Percentiles rank a stretch among this genome's conserved stretches.
These are phyloP conservation scores for Sugiyamaella novakii DNA, from an alignment of 1,139 yeast genomes.

Conservation along the genomic window DNA sequence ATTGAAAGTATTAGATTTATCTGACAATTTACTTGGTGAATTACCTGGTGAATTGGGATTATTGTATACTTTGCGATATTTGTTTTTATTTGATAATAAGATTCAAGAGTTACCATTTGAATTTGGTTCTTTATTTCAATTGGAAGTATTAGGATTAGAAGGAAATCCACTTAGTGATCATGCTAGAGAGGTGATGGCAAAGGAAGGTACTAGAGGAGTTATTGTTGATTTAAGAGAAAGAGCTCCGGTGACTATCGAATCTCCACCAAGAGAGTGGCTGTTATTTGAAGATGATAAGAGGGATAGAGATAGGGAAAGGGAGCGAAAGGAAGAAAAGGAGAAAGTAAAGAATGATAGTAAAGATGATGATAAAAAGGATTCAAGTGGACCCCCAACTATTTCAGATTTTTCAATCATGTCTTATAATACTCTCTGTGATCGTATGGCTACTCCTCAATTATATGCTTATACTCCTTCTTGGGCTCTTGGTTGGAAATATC, in stretches of 20 bases:
- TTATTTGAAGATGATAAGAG: constrained; percentile 55
- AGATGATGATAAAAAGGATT: constrained; percentile 36
- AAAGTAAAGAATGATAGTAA: constrained; percentile 1
- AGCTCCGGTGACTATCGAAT: constrained; percentile 66
- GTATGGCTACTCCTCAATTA: constrained; percentile 89
- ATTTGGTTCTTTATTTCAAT: constrained; percentile 82
- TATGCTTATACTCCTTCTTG: constrained; percentile 95
- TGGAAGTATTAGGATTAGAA: constrained; percentile 87
- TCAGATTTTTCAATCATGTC: constrained; percentile 71
- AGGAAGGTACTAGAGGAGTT: constrained; percentile 83
- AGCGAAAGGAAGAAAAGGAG: constrained; percentile 1
- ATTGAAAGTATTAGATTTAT: constrained; percentile 80
- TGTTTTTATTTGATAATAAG: constrained; percentile 86
- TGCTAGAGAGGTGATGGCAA: constrained; percentile 67
- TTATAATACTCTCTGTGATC: constrained; percentile 92
- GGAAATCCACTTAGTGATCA: constrained; percentile 83
- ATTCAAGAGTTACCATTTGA: constrained; percentile 75
- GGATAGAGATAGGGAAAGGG: not conserved
- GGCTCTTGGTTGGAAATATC: constrained; percentile 95
- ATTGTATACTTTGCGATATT: constrained; percentile 74
- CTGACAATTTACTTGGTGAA: constrained; percentile 69
- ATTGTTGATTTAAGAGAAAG: constrained; percentile 79
- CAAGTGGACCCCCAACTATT: constrained; percentile 4
- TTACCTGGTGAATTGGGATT: constrained; percentile 84
- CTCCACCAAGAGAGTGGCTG: constrained; percentile 81